Evolutionary conservation across 1,284 basidiomycete species (phyloP), one percentile per base, ranked within the genome.

Genomic region (Rugosomyces carneus): DNA sequence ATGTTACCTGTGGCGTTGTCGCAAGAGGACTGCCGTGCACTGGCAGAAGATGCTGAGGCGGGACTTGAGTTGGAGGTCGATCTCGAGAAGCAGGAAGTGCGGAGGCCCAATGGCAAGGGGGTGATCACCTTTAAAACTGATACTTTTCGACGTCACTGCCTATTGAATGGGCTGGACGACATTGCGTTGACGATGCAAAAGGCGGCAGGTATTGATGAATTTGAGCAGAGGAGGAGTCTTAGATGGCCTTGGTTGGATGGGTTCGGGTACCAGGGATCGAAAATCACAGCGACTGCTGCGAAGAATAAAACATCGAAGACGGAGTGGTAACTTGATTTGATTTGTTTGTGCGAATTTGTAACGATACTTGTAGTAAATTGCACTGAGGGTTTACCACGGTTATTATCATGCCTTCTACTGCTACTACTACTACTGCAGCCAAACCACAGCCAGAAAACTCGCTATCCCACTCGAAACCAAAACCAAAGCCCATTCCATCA

Each of bases 181-280:
- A 93, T 96, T 56, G 91, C 86, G 39, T 70, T 97, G 63, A 97
- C 93, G 29, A 73, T 97, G 71, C 81, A 89, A 64, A 84, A 84
- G 62, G 79, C 72, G 37, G 67, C 70, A 10, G 63, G 72, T 16
- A 94, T 97, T 53, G 71, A 75, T 53, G 58, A 66, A 44, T 97
- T 95, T 59, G 93, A 97, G 75, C 62, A 75, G 57, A 77, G 77
- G 57, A 67, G 93, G 53, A 85, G 81, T 26, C 69, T 78, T 58
- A 63, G 73, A 47, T 95, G 92, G 90, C 89, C 93, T 8, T 97
- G 93, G 93, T 69, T 96, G 63, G 89, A 97, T 62, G 93, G 93
- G 42, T 88, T 93, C 52, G 91, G 90, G 32, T 93, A 92, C 69
- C 78, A 85, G 63, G 85, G 83, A 45, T 76, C 75, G 43, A 84